Base-by-base conservation (phyloP, 73 alveolate genomes). In the Paramecium pentaurelia region DNA sequence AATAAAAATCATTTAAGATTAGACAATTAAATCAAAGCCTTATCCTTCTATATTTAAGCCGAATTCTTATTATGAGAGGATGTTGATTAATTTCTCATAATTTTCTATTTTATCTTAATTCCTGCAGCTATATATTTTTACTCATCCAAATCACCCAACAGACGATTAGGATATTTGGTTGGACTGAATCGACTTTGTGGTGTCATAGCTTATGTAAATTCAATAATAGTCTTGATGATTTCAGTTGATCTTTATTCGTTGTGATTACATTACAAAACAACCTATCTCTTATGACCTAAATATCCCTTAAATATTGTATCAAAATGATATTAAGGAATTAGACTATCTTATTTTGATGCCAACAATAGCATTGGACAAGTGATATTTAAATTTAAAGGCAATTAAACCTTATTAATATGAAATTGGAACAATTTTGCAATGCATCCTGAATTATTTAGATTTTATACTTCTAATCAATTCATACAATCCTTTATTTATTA, bases 141-240 rank as follows among this genome's bases (percentile, higher is more conserved):
- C 9, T 45, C 22, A 25, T 80, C 91, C 8, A 16, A 12, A 20
- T 80, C 91, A 18, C 91, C 91, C 22, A 45, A 80, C 2, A 49
- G 51, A 16, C 18, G 28, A 10, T 11, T 11, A 12, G 91, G 91
- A 20, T 10, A 32, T 44, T 80, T 80, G 10, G 77, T 45, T 42
- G 91, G 91, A 80, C 91, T 80, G 75, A 80, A 47, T 47, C 30
- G 20, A 22, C 28, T 80, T 25, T 27, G 20, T 7, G 91, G 91
- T 18, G 91, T 45, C 44, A 80, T 22, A 18, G 91, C 22, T 45
- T 25, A 2, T 0, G 20, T 45, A 14, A 80, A 80, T 22, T 9
- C 54, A 14, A 45, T 80, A 12, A 47, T 36, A 16, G 32, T 42
- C 14, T 27, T 12, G 7, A 80, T 22, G 12, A 28, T 80, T 25